phyloP scores from a whole-genome alignment of 805 yeast species.

The Wickerhamiella allomyrinae region DNA sequence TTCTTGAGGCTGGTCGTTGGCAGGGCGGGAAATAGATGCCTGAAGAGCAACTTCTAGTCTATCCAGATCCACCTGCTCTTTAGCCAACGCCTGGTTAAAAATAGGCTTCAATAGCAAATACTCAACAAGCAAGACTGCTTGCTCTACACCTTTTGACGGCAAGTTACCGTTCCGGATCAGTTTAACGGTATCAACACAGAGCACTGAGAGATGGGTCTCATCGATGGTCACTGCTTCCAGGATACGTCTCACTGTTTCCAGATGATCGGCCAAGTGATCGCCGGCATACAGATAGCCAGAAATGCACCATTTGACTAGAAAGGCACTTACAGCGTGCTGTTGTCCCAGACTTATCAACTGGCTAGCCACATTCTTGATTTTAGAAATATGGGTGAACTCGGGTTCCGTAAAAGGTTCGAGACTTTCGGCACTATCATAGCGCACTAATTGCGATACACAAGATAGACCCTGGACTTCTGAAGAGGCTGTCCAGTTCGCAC shows the following conservation, averaged over 20 bases:
- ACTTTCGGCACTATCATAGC: constrained; percentile 12
- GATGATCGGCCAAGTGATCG: constrained; percentile 19
- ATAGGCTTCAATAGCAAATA: constrained; percentile 9
- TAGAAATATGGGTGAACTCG: constrained; percentile 9
- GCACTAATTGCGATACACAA: constrained; percentile 23
- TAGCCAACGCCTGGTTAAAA: constrained; percentile 6
- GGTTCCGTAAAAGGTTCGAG: constrained; percentile 11
- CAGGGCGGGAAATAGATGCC: constrained; percentile 34
- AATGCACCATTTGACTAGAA: constrained; percentile 32
- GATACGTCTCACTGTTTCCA: constrained; percentile 12
- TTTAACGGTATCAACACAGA: background rate
- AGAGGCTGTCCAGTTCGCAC: constrained; percentile 30
- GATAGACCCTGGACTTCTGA: constrained; percentile 21
- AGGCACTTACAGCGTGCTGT: constrained; percentile 27
- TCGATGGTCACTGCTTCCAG: constrained; percentile 5
- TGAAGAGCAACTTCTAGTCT: constrained; percentile 52
- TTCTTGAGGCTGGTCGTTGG: constrained; percentile 2
- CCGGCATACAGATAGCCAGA: constrained; percentile 31
- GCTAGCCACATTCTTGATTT: constrained; percentile 13
- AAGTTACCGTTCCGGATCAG: constrained; percentile 6
- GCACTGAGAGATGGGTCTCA: background rate
- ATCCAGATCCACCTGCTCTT: constrained; percentile 17
- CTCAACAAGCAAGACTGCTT: constrained; percentile 11
- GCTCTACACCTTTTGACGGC: constrained; percentile 6
- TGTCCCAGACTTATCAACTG: constrained; percentile 18